Conservation (phyloP, 2,329 filamentous ascomycete species). For the Aspergillus novoparasiticus region DNA sequence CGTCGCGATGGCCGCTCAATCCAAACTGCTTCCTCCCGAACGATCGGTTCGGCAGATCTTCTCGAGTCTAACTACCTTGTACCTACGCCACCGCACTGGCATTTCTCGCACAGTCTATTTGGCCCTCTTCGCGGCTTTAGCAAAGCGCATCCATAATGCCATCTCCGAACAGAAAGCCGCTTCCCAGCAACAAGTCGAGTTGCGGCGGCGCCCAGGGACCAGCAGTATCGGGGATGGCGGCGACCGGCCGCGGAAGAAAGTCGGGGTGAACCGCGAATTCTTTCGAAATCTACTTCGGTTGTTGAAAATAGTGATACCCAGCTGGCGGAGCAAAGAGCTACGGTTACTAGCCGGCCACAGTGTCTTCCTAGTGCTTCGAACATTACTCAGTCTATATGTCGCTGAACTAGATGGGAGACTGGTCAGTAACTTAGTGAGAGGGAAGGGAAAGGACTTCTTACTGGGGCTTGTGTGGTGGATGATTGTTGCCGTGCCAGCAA, state of each 20-base stretch:
- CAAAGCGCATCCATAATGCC: constrained; percentile 86
- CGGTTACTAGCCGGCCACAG: constrained; percentile 86
- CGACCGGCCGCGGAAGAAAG: constrained; percentile 65
- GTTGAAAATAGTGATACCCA: constrained; percentile 84
- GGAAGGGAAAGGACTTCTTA: constrained; percentile 87
- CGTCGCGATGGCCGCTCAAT: constrained; percentile 69
- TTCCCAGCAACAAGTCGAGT: constrained; percentile 66
- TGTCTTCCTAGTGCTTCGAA: constrained; percentile 86
- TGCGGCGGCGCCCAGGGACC: constrained; percentile 56
- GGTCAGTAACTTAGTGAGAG: constrained; percentile 88
- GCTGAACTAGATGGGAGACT: constrained; percentile 93
- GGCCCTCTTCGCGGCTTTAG: constrained; percentile 75
- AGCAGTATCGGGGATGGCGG: constrained; percentile 37
- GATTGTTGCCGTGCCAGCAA: constrained; percentile 91
- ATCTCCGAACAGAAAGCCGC: constrained; percentile 91
- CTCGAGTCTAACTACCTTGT: constrained; percentile 69
- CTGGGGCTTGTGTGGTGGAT: constrained; percentile 96
- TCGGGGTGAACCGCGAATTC: constrained; percentile 89
- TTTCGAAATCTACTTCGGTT: constrained; percentile 76
- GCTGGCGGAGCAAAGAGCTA: constrained; percentile 86
- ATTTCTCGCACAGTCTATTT: constrained; percentile 85
- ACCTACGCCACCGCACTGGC: constrained; percentile 75
- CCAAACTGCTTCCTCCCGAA: constrained; percentile 68
- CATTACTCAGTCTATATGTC: constrained; percentile 91
- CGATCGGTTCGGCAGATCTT: constrained; percentile 67